Conservation (phyloP, 768 basidiomycete genomes). For the Auriculariales sp. region DNA sequence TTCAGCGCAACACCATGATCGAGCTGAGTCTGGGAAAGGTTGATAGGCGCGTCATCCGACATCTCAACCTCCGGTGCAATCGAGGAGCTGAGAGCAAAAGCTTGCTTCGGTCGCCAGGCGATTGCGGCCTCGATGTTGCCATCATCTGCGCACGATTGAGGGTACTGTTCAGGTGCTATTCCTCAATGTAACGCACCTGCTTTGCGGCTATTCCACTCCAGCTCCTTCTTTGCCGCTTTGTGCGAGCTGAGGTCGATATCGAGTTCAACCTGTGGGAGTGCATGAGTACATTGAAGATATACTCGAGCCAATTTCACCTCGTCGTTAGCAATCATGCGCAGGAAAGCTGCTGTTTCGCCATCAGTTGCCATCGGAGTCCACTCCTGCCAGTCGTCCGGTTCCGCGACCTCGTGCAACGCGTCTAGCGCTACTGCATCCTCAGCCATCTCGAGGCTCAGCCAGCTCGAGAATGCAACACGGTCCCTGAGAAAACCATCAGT, state of each 20-base stretch:
- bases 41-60: slow-evolving; percentile 7
- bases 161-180: not conserved
- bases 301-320: slow-evolving; percentile 28
- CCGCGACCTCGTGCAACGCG: slow-evolving; percentile 41
- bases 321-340: slow-evolving; percentile 71
- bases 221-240: slow-evolving; percentile 33
- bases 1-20: slow-evolving; percentile 31
- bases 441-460: slow-evolving; percentile 46
- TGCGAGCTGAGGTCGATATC: slow-evolving; percentile 50
- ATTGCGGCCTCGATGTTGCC: slow-evolving; percentile 69
- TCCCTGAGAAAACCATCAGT: slow-evolving; percentile 34
- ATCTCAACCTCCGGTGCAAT: slow-evolving; percentile 3
- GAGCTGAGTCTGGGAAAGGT: slow-evolving; percentile 7
- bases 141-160: slow-evolving; percentile 39
- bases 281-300: slow-evolving; percentile 1
- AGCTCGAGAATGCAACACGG: slow-evolving; percentile 50
- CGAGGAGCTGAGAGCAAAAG: slow-evolving; percentile 11
- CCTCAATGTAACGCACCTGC: slow-evolving; percentile 35
- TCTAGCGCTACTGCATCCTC: slow-evolving; percentile 39
- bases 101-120: slow-evolving; percentile 20
- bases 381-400: slow-evolving; percentile 43
- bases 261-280: slow-evolving; percentile 45
- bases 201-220: slow-evolving; percentile 86
- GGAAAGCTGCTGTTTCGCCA: slow-evolving; percentile 63
- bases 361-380: slow-evolving; percentile 74